Evolutionary conservation across 352 stramenopile genomes (phyloP), one percentile per base, ranked within the genome.

Genomic region (Thraustotheca clavata): DNA sequence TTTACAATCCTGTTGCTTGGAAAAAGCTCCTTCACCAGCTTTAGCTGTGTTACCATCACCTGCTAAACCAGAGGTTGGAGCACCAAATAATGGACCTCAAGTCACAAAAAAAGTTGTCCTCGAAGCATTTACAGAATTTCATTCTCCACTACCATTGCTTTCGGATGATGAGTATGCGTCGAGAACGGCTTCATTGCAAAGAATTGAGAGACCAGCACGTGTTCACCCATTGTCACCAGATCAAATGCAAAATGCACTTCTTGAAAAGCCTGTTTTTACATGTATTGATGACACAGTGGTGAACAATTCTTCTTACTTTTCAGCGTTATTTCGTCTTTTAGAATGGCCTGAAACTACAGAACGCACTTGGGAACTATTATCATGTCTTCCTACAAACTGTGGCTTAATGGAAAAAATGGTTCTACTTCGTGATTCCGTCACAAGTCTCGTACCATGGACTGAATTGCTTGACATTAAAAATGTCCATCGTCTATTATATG

Each of bases 291-390:
- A 88, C 2, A 62, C 86, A 5, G 67, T 91, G 11, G 81, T 82
- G 31, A 89, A 87, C 32, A 70, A 82, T 68, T 67, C 47, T 7
- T 22, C 60, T 3, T 73, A 89, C 26, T 88, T 92, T 47, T 66
- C 78, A 7, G 67, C 72, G 20, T 62, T 92, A 16, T 71, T 90
- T n/a, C 62, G 83, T 14, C 60, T 92, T 9, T 73, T 89, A 0
- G 76, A 83, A 12, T 83, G 69, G 72, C 49, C 73, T 8, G 73
- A 80, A 4, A 89, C 75, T 0, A 82, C 76, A 0, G 74, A 84
- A 49, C 74, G 84, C 9, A 78, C 78, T 24, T 93, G 84, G 84
- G 80, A 89, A 33, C 59, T 93, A 24, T 65, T 93, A 7, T 89
- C 78, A 26, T 71, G 75, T 5, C 54, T 93, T 5, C 84, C 84